phyloP scores from a whole-genome alignment of 805 yeast genomes.

The Candida ficus region DNA sequence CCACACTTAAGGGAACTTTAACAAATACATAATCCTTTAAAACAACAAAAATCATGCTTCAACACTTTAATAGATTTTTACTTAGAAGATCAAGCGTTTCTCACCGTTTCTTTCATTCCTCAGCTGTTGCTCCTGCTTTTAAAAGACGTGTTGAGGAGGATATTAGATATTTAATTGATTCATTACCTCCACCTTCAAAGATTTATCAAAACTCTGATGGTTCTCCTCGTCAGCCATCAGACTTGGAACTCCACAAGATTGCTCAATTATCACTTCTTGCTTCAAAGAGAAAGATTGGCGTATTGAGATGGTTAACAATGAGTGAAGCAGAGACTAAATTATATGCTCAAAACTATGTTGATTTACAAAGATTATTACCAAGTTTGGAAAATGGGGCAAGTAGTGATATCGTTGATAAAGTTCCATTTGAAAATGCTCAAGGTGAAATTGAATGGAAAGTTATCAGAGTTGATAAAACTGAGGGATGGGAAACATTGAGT shows the following conservation, averaged over 20 bases:
- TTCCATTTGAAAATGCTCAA: conserved; percentile 75
- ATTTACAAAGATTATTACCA: conserved; percentile 49
- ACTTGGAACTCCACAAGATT: conserved; percentile 63
- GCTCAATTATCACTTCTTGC: conserved; percentile 65
- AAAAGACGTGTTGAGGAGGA: conserved; percentile 52
- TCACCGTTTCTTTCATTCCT: conserved; percentile 8
- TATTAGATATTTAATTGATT: conserved; percentile 55
- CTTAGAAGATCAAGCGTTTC: not conserved
- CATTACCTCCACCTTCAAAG: conserved; percentile 59
- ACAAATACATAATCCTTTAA: too few species aligned
- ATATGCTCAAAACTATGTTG: conserved; percentile 56
- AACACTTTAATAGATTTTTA: too few species aligned
- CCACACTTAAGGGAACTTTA: too few species aligned
- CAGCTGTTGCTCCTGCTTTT: conserved; percentile 18
- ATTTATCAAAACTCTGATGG: conserved; percentile 76
- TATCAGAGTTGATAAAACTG: conserved; percentile 68
- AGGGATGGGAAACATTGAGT: conserved; percentile 80
- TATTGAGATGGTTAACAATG: conserved; percentile 40
- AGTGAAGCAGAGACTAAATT: conserved; percentile 49
- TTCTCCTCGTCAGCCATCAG: conserved; percentile 61
- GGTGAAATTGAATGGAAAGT: conserved; percentile 79
- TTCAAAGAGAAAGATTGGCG: conserved; percentile 48
- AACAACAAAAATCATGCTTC: not conserved
- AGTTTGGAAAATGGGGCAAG: conserved; percentile 39
- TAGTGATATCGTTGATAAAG: conserved; percentile 72